phyloP scores from a whole-genome alignment of 2,329 filamentous ascomycete genomes.

The Aspergillus intermedius region DNA sequence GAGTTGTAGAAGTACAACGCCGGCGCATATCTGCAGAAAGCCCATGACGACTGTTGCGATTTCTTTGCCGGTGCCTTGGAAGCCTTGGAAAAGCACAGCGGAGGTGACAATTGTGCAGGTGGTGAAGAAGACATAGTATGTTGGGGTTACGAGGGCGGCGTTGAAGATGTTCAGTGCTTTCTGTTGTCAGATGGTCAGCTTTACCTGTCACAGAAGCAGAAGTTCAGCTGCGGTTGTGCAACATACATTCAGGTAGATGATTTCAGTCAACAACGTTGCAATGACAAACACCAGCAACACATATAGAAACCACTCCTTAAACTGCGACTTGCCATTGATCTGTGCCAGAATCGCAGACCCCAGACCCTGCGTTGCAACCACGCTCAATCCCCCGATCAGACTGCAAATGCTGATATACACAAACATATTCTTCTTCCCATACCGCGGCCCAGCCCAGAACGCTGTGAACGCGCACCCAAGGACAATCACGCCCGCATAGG shows the following conservation, averaged over 20 bases:
- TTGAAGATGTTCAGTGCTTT: slow-evolving; percentile 99
- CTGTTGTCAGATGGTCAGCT: slow-evolving; percentile 50
- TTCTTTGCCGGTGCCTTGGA: slow-evolving; percentile 73
- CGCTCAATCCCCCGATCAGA: slow-evolving; percentile 85
- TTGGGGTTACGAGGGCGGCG: slow-evolving; percentile 91
- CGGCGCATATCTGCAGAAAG: slow-evolving; percentile 87
- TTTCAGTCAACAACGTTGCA: slow-evolving; percentile 81
- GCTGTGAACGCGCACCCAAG: slow-evolving; percentile 65
- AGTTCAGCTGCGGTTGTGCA: background rate
- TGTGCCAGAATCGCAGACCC: slow-evolving; percentile 88
- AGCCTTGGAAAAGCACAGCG: slow-evolving; percentile 83
- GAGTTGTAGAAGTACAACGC: slow-evolving; percentile 87
- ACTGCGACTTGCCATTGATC: slow-evolving; percentile 73
- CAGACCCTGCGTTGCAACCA: slow-evolving; percentile 88
- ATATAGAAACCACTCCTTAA: slow-evolving; percentile 97
- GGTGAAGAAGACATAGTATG: slow-evolving; percentile 98
- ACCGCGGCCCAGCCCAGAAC: slow-evolving; percentile 75
- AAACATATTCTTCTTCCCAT: slow-evolving; percentile 95
- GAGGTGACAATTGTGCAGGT: slow-evolving; percentile 92
- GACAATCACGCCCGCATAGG: slow-evolving; percentile 76
- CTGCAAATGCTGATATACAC: slow-evolving; percentile 96
- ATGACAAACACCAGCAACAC: slow-evolving; percentile 87
- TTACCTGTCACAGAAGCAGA: background rate
- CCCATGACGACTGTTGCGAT: slow-evolving; percentile 89
- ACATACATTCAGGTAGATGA: slow-evolving; percentile 90